Conservation (phyloP, 73 alveolate species). For the Stentor coeruleus region DNA sequence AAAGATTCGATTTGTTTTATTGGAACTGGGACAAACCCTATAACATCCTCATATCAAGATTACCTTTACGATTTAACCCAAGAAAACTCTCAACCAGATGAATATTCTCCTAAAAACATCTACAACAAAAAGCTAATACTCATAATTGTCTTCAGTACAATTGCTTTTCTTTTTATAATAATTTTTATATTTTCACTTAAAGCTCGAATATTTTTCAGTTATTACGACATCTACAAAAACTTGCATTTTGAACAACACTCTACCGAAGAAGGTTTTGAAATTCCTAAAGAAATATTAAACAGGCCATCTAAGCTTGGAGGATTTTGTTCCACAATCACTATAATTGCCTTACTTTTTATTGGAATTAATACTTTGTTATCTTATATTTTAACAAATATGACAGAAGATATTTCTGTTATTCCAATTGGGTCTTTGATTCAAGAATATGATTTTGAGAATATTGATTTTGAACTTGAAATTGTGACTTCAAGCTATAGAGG, state of each 20-base stretch:
- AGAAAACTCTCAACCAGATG: neutral
- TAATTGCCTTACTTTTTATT: too few species aligned
- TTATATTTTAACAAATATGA: neutral
- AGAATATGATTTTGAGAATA: neutral
- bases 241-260: neutral
- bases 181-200: too few species aligned
- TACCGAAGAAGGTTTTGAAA: neutral
- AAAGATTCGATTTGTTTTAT: neutral
- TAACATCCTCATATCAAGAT: too few species aligned
- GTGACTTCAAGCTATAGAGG: neutral
- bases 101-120: neutral
- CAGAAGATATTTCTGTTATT: neutral
- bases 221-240: constrained; percentile 3
- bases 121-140: neutral
- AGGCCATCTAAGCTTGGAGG: neutral
- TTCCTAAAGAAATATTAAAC: neutral
- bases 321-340: neutral
- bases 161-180: neutral
- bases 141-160: neutral
- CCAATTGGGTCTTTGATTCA: neutral
- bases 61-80: too few species aligned
- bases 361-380: neutral
- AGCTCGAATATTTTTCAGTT: neutral
- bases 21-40: neutral
- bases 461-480: too few species aligned